Evolutionary conservation across 768 basidiomycete species (phyloP), one percentile per base, ranked within the genome.

Genomic region (Tricholoma hemisulphureum): DNA sequence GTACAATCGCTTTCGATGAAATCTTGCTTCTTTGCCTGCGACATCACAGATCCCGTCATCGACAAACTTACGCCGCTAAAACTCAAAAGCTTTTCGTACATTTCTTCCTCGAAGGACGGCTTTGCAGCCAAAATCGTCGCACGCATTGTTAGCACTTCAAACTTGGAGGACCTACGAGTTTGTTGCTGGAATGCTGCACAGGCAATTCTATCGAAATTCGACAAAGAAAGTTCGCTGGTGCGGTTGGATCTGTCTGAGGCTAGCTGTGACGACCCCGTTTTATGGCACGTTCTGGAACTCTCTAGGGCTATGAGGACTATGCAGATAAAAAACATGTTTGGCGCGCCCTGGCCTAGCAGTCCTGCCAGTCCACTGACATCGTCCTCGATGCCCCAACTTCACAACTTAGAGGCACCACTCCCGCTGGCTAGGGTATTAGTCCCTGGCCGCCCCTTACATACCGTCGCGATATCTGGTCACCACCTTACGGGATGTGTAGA

Each of bases 331-430:
- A 14, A n/a, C 26, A 3, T 6, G 11, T 3, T 11, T 21, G 6
- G 13, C 14, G 11, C 32, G 6, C 14, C 6, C 31, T 21, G 16
- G 20, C 50, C 18, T 32, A 28, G 18, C 49, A 20, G 31, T 23
- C 50, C 18, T 32, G 23, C 13, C 49, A 20, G 31, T 23, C 34
- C 50, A 31, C 1, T 61, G 29, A 20, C 51, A 11, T 13, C 56
- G 6, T 55, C 61, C 6, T 61, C 54, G 18, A 31, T 62, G 23
- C 58, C 59, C 14, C 58, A 51, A 3, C 59, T 65, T 18, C 41
- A 31, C 43, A 31, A 6, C 14, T 46, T 65, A 18, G 5, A 2
- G 4, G 50, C 50, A 16, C 57, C 64, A 0, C 55, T 56, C 8
- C 55, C 29, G 1, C 51, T 61, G 43, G 46, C 43, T 23, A 11